Percentiles rank a stretch among this genome's conserved stretches.
Evolutionary conservation across 352 stramenopile species (phyloP).

Genomic region (Pythium folliculosum): DNA sequence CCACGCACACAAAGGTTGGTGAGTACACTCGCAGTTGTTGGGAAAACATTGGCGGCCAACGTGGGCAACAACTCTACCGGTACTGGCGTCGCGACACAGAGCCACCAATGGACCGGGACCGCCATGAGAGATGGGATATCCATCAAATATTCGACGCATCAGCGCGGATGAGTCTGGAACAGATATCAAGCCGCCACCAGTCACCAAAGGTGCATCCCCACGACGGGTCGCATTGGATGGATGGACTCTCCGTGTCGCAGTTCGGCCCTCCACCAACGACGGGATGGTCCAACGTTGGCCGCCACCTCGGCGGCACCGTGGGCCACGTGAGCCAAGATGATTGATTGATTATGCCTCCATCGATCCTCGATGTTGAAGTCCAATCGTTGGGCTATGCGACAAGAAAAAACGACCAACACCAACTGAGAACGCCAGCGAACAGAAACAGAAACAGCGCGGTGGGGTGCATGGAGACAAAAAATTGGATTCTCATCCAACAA

Average conservation of each 20-base stretch:
- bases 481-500: too few species aligned
- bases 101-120: neutral
- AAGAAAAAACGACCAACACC: neutral
- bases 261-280: too few species aligned
- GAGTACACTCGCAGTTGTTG: slow-evolving; percentile 3
- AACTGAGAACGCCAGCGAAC: neutral
- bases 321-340: neutral
- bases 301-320: too few species aligned
- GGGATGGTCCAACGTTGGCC: too few species aligned
- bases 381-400: neutral
- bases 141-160: neutral
- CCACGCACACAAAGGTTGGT: neutral
- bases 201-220: too few species aligned
- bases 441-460: slow-evolving; percentile 10
- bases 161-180: neutral
- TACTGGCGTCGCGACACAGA: neutral
- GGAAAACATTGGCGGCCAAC: neutral
- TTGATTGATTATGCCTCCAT: neutral
- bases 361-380: slow-evolving; percentile 13
- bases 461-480: too few species aligned
- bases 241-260: too few species aligned
- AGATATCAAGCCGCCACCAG: neutral
- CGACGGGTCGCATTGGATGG: too few species aligned
- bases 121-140: neutral
- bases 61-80: neutral